Evolutionary conservation across 1,284 basidiomycete species (phyloP), one percentile per base, ranked within the genome.

Genomic region (Singerocomus inundabilis): DNA sequence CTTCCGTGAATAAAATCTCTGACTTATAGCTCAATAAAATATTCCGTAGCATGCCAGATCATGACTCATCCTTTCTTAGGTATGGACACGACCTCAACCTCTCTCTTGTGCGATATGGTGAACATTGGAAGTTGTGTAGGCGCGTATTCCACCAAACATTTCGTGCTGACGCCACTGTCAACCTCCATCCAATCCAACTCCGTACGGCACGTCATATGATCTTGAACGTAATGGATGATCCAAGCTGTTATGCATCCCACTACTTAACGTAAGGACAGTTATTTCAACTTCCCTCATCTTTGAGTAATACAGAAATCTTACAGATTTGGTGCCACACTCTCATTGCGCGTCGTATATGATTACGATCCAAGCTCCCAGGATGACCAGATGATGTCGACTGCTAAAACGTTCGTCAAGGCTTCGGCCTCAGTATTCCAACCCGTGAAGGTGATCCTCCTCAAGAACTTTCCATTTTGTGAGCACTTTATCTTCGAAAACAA

Each of bases 391-490:
- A 35, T 62, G 4, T 39, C 37, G 2, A 41, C 43, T 9, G 32
- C 55, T 5, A 15, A 47, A 5, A 24, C 7, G 0, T 51, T 52
- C 24, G 2, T 51, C 3, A 6, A 33, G 2, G 8, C 28, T 4
- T 43, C 46, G 2, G 5, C 45, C 2, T 29, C 42, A 2, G 38
- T 29, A 5, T 12, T 48, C 15, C 34, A 26, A 10, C 29, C 44
- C 0, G 46, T 26, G 33, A 52, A 16, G 26, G 54, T 31, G 0
- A 15, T 44, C 12, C 33, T 52, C 21, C 28, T 60, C 8, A 52
- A 43, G 6, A 13, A 11, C 3, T 53, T 60, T 25, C 57, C 60
- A 1, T 62, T 62, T 25, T 35, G 58, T 60, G 29, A 46, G 57
- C 42, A 5, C 3, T 11, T 13, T 10, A 18, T 28, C 13, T 2